These are phyloP conservation scores for Coniophora puteana DNA, from an alignment of 1,284 basidiomycete genomes.

Conservation along the genomic window DNA sequence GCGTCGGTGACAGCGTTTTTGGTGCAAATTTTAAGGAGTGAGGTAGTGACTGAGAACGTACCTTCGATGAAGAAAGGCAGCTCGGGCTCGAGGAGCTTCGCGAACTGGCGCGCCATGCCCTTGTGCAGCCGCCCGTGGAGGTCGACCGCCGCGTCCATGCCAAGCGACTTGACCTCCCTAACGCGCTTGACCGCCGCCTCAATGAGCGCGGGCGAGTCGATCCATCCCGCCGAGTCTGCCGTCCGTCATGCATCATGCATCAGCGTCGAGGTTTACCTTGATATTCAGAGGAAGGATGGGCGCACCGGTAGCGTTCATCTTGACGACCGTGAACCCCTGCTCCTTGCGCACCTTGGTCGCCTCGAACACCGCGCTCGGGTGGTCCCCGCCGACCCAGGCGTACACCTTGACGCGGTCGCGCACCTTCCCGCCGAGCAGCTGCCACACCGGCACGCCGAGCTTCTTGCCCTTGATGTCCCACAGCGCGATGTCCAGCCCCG, in stretches of 20 bases:
- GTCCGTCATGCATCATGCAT: not conserved
- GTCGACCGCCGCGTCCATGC: slow-evolving; percentile 63
- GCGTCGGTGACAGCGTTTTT: no score
- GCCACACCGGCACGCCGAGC: slow-evolving; percentile 72
- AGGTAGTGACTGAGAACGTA: slow-evolving; percentile 13
- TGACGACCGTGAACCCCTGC: slow-evolving; percentile 75
- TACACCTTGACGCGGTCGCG: slow-evolving; percentile 57
- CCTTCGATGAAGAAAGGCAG: slow-evolving; percentile 74
- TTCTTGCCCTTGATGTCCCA: slow-evolving; percentile 83
- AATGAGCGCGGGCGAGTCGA: slow-evolving; percentile 48
- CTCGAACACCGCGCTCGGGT: slow-evolving; percentile 57
- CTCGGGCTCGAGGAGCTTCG: slow-evolving; percentile 60
- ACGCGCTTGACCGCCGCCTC: slow-evolving; percentile 60
- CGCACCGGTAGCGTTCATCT: slow-evolving; percentile 70
- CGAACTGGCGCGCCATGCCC: slow-evolving; percentile 77
- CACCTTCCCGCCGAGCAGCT: slow-evolving; percentile 73
- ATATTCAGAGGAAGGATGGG: not conserved
- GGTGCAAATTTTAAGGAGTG: no score
- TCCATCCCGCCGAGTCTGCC: slow-evolving; percentile 41
- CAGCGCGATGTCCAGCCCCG: slow-evolving; percentile 50
- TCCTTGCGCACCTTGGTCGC: slow-evolving; percentile 59
- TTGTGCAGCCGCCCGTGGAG: slow-evolving; percentile 70
- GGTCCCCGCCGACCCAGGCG: slow-evolving; percentile 74
- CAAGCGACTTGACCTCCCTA: slow-evolving; percentile 58
- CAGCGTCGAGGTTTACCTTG: not conserved